These are phyloP conservation scores for Claviceps fusiformis DNA, from an alignment of 2,329 filamentous ascomycete species.

Conservation along the genomic window DNA sequence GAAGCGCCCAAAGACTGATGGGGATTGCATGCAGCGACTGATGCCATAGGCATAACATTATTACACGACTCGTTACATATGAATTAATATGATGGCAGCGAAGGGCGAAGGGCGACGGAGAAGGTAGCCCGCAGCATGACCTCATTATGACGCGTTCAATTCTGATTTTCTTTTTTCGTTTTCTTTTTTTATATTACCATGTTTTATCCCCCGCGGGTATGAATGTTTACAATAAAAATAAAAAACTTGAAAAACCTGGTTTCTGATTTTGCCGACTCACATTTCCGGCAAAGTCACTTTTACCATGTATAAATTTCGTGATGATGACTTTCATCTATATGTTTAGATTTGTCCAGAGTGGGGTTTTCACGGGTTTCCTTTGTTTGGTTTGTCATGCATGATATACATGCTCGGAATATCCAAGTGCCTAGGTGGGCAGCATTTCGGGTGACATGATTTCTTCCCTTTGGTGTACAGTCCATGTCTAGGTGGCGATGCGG, in stretches of 20 bases:
- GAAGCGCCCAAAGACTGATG: constrained; percentile 9
- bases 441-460: too few relatives aligned
- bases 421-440: too few relatives aligned
- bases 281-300: neutral
- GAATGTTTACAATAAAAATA: too few relatives aligned
- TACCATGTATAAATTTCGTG: neutral
- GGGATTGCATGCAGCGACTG: neutral
- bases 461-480: too few relatives aligned
- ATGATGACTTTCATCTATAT: neutral
- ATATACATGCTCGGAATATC: too few relatives aligned
- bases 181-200: neutral
- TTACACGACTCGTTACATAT: neutral
- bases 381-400: too few relatives aligned
- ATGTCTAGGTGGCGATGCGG: too few relatives aligned
- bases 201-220: neutral
- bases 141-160: neutral
- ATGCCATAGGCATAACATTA: neutral
- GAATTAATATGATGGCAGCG: neutral
- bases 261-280: neutral
- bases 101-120: neutral
- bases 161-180: neutral
- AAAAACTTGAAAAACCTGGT: neutral
- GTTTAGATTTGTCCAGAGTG: too few relatives aligned
- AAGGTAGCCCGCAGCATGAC: neutral
- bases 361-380: neutral